Evolutionary conservation across 805 yeast species (phyloP).

Genomic region (Saturnispora mendoncae): DNA sequence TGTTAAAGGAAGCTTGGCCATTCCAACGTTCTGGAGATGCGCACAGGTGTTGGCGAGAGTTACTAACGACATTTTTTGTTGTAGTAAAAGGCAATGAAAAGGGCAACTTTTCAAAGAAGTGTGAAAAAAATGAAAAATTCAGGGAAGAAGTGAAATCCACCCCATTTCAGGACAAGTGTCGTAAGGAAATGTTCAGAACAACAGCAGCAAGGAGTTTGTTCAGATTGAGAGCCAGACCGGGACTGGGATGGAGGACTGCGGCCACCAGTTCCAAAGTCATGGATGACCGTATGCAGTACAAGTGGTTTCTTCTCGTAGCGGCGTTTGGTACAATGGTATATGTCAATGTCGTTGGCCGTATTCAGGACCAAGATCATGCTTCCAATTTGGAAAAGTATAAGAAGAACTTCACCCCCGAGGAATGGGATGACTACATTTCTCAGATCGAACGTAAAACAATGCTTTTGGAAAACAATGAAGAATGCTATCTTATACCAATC

Average conservation of each 20-base stretch:
- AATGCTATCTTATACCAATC: constrained; percentile 27
- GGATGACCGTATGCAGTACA: constrained; percentile 14
- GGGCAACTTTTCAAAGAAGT: not conserved
- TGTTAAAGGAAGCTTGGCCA: constrained; percentile 65
- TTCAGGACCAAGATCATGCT: constrained; percentile 27
- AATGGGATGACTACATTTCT: constrained; percentile 35
- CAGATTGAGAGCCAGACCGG: no score
- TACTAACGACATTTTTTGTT: constrained; percentile 65
- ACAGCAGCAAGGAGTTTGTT: no score
- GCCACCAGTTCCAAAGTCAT: constrained; percentile 6
- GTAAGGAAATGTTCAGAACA: no score
- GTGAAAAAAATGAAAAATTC: not conserved
- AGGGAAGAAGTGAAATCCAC: no score
- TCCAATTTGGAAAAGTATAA: constrained; percentile 25
- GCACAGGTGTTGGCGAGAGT: constrained; percentile 78
- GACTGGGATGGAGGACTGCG: no score
- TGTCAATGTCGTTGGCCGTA: constrained; percentile 24
- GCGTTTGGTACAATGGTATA: constrained; percentile 38
- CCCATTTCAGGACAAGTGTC: no score
- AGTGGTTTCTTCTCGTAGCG: constrained; percentile 29
- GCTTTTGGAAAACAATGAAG: constrained; percentile 20
- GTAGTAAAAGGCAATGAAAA: no score
- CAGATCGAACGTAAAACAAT: constrained; percentile 26
- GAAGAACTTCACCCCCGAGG: constrained; percentile 40
- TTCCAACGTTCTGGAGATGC: constrained; percentile 80